Evolutionary conservation across 2,329 filamentous ascomycete genomes (phyloP).

Genomic region (Colletotrichum agaves): DNA sequence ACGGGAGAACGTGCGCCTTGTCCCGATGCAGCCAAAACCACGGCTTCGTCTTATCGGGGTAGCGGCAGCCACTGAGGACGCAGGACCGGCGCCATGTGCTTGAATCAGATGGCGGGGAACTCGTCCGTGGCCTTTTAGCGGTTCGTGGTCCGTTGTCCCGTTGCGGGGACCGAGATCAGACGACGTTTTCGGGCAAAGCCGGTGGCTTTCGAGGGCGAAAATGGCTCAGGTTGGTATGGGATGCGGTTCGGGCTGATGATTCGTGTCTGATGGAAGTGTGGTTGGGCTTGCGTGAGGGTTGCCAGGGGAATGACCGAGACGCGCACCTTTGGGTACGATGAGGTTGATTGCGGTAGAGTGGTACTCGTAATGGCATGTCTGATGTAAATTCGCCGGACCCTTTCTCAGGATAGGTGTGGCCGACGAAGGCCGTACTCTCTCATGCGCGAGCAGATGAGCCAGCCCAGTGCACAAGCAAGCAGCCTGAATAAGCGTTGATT

Average conservation of each 20-base stretch:
- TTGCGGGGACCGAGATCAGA: constrained; percentile 19
- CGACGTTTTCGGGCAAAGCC: constrained; percentile 15
- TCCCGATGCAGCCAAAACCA: neutral
- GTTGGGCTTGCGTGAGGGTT: neutral
- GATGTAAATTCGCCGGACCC: too few species aligned
- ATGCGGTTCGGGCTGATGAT: constrained; percentile 31
- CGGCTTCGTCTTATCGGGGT: neutral
- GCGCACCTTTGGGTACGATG: constrained; percentile 3
- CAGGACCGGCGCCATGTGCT: constrained; percentile 34
- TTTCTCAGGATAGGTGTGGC: too few species aligned
- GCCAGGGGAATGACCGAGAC: neutral
- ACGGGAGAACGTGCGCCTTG: neutral
- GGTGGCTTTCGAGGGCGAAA: constrained; percentile 4
- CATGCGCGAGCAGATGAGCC: too few species aligned
- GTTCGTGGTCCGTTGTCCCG: neutral
- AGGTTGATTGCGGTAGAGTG: too few species aligned
- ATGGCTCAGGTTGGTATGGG: constrained; percentile 24
- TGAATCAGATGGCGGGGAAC: constrained; percentile 11
- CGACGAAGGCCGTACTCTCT: neutral
- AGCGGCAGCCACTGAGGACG: constrained; percentile 25
- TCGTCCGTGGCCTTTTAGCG: neutral
- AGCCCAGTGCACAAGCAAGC: too few species aligned
- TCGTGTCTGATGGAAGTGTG: neutral
- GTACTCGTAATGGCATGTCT: too few species aligned
- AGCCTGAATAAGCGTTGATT: too few species aligned